Conservation (phyloP, 352 stramenopile genomes). For the Globisporangium irregulare region DNA sequence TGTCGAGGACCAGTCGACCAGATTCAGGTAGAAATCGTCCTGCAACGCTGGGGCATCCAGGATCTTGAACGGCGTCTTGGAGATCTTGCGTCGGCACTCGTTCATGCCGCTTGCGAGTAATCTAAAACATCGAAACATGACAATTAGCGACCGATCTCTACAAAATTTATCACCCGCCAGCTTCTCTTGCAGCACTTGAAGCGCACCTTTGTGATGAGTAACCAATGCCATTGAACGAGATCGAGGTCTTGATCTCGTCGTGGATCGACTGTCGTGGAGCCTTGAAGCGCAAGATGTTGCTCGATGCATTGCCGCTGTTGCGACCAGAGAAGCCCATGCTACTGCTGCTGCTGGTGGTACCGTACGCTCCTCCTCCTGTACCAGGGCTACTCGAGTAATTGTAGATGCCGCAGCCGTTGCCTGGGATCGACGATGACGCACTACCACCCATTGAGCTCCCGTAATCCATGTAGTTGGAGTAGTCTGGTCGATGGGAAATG, state of each 20-base stretch:
- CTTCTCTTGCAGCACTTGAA: not conserved
- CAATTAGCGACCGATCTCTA: not conserved
- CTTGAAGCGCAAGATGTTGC: conserved; percentile 79
- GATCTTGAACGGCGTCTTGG: conserved; percentile 96
- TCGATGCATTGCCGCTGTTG: conserved; percentile 30
- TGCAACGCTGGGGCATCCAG: conserved; percentile 94
- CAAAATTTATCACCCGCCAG: not conserved
- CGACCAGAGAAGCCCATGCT: conserved; percentile 30
- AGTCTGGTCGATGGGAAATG: conserved; percentile 30
- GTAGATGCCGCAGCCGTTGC: conserved; percentile 24
- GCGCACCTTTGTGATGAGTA: conserved; percentile 33
- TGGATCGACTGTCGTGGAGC: conserved; percentile 55
- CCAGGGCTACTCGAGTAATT: conserved; percentile 18
- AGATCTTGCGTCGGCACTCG: conserved; percentile 70
- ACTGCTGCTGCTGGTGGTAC: conserved; percentile 29
- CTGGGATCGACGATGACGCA: conserved; percentile 7
- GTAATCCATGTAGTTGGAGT: conserved; percentile 24
- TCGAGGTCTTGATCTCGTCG: conserved; percentile 53
- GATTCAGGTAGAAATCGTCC: conserved; percentile 99
- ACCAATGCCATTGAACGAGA: conserved; percentile 44
- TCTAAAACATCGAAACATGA: not conserved
- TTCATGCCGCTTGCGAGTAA: conserved; percentile 22
- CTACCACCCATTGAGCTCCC: conserved; percentile 12
- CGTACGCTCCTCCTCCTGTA: conserved; percentile 15
- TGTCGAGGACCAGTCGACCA: conserved; percentile 95